Base-by-base conservation (phyloP, 2,329 filamentous ascomycete species). In the Zasmidium angulare region DNA sequence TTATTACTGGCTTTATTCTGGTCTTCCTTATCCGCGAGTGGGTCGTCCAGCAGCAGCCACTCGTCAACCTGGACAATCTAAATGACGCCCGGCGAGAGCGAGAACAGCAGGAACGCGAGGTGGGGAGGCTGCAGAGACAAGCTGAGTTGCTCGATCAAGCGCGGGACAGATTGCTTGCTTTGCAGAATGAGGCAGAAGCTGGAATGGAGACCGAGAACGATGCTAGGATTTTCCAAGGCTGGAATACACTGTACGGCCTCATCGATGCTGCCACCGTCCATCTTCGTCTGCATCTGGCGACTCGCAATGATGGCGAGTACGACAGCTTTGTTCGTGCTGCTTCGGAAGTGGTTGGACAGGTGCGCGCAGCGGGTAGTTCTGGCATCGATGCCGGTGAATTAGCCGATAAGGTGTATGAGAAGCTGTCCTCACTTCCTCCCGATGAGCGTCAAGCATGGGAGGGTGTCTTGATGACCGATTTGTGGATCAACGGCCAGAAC, bases 11-110 rank as follows among this genome's bases (percentile, higher is more conserved):
- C 59, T 99, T 98, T 75, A 97, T 99, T 60, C 79, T 99, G n/a
- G 87, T 99, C 46, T 99, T 99, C 67, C 78, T 99, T 2, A 97
- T 99, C 50, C 82, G 96, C 50, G 95, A 99, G 77, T 99, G 96
- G 84, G 95, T 99, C 53, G 92, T 99, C 10, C 95, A 99, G 73
- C 95, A 99, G 73, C 95, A 99, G 72, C 95, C 93, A 3, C 88
- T 93, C 64, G 89, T 95, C 66, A 96, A 96, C 46, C 56, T 72
- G 19, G 67, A 71, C 23, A 61, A 66, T 4, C 43, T 68, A 11
- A 66, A 67, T 24, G 62, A 68, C 36, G 67, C 62, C 11, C 63
- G 66, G 31, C 61, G 67, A 31, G 69, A 69, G 46, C 55, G 66
- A 26, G 70, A 72, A 31, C 59, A 68, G 10, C 69, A 72, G 17